Evolutionary conservation across 1,139 yeast genomes (phyloP).

Genomic region (Blastobotrys elegans): DNA sequence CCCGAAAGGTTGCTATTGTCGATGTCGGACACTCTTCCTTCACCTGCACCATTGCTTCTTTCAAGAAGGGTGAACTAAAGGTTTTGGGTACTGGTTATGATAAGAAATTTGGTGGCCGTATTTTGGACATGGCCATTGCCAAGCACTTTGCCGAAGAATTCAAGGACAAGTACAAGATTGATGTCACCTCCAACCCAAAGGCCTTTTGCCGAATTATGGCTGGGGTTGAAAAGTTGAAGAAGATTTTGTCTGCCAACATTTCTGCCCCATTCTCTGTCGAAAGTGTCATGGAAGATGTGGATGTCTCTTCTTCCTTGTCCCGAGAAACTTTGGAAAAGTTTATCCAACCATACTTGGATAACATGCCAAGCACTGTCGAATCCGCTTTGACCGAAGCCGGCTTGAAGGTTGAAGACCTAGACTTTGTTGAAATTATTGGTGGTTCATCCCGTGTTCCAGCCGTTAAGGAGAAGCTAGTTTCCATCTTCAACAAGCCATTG

Average conservation of each 20-base stretch:
- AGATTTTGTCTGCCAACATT: constrained; percentile 92
- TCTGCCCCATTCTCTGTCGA: constrained; percentile 94
- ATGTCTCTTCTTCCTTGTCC: constrained; percentile 81
- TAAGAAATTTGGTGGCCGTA: constrained; percentile 98
- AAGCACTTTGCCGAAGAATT: constrained; percentile 93
- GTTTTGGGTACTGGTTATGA: constrained; percentile 88
- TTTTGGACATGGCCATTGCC: constrained; percentile 89
- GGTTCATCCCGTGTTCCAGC: constrained; percentile 98
- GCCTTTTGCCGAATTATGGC: constrained; percentile 89
- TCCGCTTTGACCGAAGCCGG: constrained; percentile 79
- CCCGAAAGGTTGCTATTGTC: constrained; percentile 84
- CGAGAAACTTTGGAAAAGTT: constrained; percentile 93
- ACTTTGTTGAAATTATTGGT: constrained; percentile 92
- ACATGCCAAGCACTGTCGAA: constrained; percentile 73
- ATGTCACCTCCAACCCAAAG: constrained; percentile 84
- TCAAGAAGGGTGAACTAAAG: constrained; percentile 95
- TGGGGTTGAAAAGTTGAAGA: constrained; percentile 91
- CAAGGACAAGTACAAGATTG: constrained; percentile 87
- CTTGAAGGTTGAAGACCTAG: constrained; percentile 65
- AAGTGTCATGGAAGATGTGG: constrained; percentile 95
- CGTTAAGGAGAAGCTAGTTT: constrained; percentile 73
- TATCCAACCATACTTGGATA: constrained; percentile 73
- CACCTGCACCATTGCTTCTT: constrained; percentile 85
- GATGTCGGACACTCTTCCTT: constrained; percentile 97
- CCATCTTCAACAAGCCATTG: constrained; percentile 79